Evolutionary conservation across 225 moss, liverwort and hornwort genomes (phyloP), one percentile per base, ranked within the genome.

Genomic region (Climacium dendroides): DNA sequence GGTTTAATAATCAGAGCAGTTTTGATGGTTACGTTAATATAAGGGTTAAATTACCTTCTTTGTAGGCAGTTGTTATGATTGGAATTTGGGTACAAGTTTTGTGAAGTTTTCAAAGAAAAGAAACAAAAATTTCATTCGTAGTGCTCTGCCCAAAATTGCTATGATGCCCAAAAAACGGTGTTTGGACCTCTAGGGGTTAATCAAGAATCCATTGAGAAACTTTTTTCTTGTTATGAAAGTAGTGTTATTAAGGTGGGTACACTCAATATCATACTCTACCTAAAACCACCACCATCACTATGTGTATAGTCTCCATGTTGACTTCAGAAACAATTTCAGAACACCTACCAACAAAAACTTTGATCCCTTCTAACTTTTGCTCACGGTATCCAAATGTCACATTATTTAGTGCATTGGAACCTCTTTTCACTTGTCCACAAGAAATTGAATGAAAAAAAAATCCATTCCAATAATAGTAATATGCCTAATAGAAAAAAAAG

Each of bases 181-280:
- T n/a, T n/a, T n/a, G n/a, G n/a, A n/a, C n/a, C n/a, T n/a, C n/a
- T n/a, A n/a, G n/a, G n/a, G n/a, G n/a, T n/a, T 50, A 74, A 7
- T 11, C 10, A 6, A 22, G 9, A 54, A 2, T n/a, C 23, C 12
- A 73, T 74, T 20, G 19, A 12, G 13, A 20, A 4, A n/a, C n/a
- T 15, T 5, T 26, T 37, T 12, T 25, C 6, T 5, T 5, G 3
- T 9, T 43, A 0, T 43, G 0, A 2, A 71, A 2, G 4, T 6
- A 45, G 17, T 45, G 2, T 10, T 17, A 25, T 9, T 28, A 41
- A 24, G 1, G 8, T 23, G 3, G 12, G 11, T 7, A 37, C 39
- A 69, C 2, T 23, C 13, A 37, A 23, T 24, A 39, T 23, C 0
- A 1, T 15, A 43, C 43, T 26, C 1, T 43, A 3, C 5, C 5